phyloP scores from a whole-genome alignment of 768 basidiomycete genomes.

The Lactarius deliciosus region DNA sequence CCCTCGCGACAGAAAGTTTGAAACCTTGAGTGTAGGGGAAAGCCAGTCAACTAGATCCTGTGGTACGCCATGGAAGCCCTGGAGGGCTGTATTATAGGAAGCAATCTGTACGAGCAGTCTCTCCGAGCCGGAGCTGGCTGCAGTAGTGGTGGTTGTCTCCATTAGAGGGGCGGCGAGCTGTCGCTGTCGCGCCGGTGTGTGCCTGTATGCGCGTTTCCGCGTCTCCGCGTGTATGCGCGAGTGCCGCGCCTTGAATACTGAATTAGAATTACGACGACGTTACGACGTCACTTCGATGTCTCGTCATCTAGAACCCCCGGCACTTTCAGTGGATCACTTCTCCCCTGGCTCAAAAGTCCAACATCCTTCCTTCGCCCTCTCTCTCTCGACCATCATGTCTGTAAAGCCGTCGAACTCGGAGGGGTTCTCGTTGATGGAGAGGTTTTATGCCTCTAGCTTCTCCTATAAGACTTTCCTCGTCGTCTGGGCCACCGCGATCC shows the following conservation, averaged over 20 bases:
- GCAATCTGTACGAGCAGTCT: slow-evolving; percentile 72
- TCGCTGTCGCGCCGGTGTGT: neutral
- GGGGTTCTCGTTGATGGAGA: slow-evolving; percentile 11
- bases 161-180: neutral
- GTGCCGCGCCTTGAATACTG: neutral
- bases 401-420: neutral
- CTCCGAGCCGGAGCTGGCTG: slow-evolving; percentile 27
- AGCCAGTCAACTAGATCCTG: slow-evolving; percentile 94
- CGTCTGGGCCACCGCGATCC: slow-evolving; percentile 81
- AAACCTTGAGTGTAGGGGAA: slow-evolving; percentile 74
- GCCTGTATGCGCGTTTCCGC: neutral
- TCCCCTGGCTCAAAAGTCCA: neutral
- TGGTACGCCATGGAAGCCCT: slow-evolving; percentile 67
- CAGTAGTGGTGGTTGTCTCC: slow-evolving; percentile 2
- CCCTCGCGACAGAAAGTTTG: slow-evolving; percentile 64
- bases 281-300: neutral
- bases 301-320: slow-evolving; percentile 5
- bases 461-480: slow-evolving; percentile 71
- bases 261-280: neutral
- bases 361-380: neutral
- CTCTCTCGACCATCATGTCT: slow-evolving; percentile 4
- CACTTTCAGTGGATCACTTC: neutral
- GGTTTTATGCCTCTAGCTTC: slow-evolving; percentile 26
- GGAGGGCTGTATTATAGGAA: slow-evolving; percentile 90
- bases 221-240: neutral